Evolutionary conservation across 441 rosid species (phyloP).

Genomic region (Codiaeum variegatum): DNA sequence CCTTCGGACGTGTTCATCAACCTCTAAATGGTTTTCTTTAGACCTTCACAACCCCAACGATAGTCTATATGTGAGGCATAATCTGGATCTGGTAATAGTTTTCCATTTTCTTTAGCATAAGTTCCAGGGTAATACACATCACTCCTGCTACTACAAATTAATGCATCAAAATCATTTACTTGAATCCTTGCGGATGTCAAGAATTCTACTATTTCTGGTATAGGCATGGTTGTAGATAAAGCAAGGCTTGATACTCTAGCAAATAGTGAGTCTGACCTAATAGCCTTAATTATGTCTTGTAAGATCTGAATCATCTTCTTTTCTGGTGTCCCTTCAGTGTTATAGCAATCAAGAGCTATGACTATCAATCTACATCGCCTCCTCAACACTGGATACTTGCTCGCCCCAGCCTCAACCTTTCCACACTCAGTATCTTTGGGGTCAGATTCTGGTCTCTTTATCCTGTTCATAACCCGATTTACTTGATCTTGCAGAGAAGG

Average conservation of each 20-base stretch:
- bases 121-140: constrained; percentile 82
- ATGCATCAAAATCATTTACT: constrained; percentile 71
- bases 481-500: constrained; percentile 61
- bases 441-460: constrained; percentile 48
- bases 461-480: constrained; percentile 63
- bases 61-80: constrained; percentile 83
- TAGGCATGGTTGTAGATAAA: constrained; percentile 74
- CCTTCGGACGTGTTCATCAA: constrained; percentile 63
- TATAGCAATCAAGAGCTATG: constrained; percentile 75
- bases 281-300: constrained; percentile 63
- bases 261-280: constrained; percentile 52
- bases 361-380: constrained; percentile 69
- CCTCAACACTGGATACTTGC: constrained; percentile 79
- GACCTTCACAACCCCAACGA: constrained; percentile 88
- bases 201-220: constrained; percentile 55
- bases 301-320: constrained; percentile 54
- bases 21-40: constrained; percentile 83
- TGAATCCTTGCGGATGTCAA: constrained; percentile 65
- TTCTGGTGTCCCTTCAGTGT: constrained; percentile 55
- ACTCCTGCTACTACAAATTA: constrained; percentile 90
- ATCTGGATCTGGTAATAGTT: constrained; percentile 78
- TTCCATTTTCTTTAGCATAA: constrained; percentile 58
- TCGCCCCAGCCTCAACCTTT: constrained; percentile 43
- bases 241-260: constrained; percentile 69
- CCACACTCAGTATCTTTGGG: constrained; percentile 45